Base-by-base conservation (phyloP, 1,139 yeast genomes). In the Geotrichum aggregatum region DNA sequence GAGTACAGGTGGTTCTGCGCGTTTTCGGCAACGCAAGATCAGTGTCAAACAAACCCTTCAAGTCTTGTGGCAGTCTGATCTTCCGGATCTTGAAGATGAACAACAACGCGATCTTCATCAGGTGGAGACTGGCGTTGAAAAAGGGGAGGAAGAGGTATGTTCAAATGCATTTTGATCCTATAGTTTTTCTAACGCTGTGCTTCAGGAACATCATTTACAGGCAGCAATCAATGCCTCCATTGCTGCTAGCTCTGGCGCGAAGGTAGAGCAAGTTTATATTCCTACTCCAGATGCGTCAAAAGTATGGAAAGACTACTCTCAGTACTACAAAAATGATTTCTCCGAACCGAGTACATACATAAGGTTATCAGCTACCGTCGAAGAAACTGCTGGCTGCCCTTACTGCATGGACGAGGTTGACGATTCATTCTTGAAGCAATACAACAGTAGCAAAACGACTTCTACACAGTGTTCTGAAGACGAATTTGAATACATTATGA, bases 231-330 rank as follows among this genome's bases (percentile, higher is more conserved):
- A 82, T 67, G 89, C 92, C 2, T 82, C 88, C 2, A 38, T 54
- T 10, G 78, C 83, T 33, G 85, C 84, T 2, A 75, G 81, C 44
- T 63, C 75, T 38, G 79, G 77, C 54, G 77, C 75, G 13, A 75
- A 78, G 55, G 79, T 75, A 14, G 77, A 78, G 49, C 80, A 82
- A 54, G 84, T 87, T 24, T 92, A 86, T 66, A 94, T 92, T 62
- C 99, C 98, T 1, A 92, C 98, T 0, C 98, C 98, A 0, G 96
- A 89, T 73, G 98, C 98, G 1, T 84, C 95, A 0, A 77, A 77
- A 62, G 73, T 79, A 31, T 89, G 97, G 96, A 68, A 74, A 2
- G 96, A 87, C 33, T 95, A 88, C 41, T 64, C 73, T 11, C 78
- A 82, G 61, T 88, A 79, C 67, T 92, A 92, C 67, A 71, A 73